These are phyloP conservation scores for Dactylellina drechsleri DNA, from an alignment of 2,329 filamentous ascomycete species.

Conservation along the genomic window DNA sequence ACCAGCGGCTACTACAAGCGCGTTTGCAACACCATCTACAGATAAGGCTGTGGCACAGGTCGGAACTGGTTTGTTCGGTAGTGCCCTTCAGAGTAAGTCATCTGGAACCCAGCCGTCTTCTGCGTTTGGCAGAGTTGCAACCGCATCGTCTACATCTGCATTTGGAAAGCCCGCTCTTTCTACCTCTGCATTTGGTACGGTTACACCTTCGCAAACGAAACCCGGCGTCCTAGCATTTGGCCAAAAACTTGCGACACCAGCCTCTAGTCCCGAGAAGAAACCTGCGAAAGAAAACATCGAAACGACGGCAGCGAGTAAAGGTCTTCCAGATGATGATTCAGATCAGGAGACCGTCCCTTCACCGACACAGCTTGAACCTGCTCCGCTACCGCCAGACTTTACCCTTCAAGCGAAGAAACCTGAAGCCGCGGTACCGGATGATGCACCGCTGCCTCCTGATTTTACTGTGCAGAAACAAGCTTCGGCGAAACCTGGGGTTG, in stretches of 20 bases:
- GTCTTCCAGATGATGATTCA: slow-evolving; percentile 40
- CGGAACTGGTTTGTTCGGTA: slow-evolving; percentile 46
- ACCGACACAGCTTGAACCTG: slow-evolving; percentile 19
- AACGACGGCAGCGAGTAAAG: slow-evolving; percentile 36
- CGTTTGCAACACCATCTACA: slow-evolving; percentile 35
- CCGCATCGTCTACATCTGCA: slow-evolving; percentile 8
- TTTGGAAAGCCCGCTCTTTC: slow-evolving; percentile 20
- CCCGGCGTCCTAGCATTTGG: slow-evolving; percentile 33
- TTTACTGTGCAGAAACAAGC: slow-evolving; percentile 15
- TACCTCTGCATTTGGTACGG: slow-evolving; percentile 29
- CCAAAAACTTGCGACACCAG: slow-evolving; percentile 24
- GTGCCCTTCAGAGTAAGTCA: slow-evolving; percentile 36
- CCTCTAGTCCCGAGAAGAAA: slow-evolving; percentile 21
- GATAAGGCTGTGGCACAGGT: slow-evolving; percentile 24
- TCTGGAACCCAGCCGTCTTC: slow-evolving; percentile 22
- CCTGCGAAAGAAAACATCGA: slow-evolving; percentile 5
- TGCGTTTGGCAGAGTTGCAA: slow-evolving; percentile 13
- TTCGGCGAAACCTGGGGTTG: neutral
- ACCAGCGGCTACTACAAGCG: slow-evolving; percentile 15
- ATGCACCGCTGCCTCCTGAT: slow-evolving; percentile 48
- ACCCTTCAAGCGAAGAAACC: slow-evolving; percentile 17
- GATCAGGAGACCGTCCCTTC: slow-evolving; percentile 41
- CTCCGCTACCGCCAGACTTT: slow-evolving; percentile 51
- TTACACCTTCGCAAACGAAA: slow-evolving; percentile 16
- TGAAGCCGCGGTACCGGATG: slow-evolving; percentile 8